Evolutionary conservation across 495 filamentous ascomycete genomes (phyloP), one percentile per base, ranked within the genome.

Genomic region (Aspergillus cavernicola): DNA sequence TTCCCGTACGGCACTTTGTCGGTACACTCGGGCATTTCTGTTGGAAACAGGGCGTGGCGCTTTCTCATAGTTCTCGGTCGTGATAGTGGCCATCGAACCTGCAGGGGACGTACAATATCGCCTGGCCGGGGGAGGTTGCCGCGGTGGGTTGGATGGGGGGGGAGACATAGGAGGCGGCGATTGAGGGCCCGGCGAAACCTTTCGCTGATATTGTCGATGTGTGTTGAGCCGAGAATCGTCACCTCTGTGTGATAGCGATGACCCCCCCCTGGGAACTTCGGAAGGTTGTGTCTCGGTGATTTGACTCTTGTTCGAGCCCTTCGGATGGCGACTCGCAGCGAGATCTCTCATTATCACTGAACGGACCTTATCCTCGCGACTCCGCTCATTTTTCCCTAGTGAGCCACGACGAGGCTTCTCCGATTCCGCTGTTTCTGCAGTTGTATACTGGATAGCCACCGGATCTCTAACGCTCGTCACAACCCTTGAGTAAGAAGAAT

Each of bases 131-230:
- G 49, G 33, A 3, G 46, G 29, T 9, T 63, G 64, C 6, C 51
- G 23, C 13, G 63, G 56, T 16, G 61, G 66, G 33, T 61, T 52
- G 13, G 58, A 57, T n/a, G 61, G 62, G 12, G 66, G 61, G 22
- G 64, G 56, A 18, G 66, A 64, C 32, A 57, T 61, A 11, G 65
- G 66, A 23, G 70, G 66, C 31, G 70, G 63, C 8, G 67, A 67
- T 9, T 61, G 62, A n/a, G 67, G 60, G 9, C 57, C 65, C 6
- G 68, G 63, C 4, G 66, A 62, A 15, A 66, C 45, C 19, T 60
- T 58, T n/a, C 61, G 66, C 20, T 44, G 51, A 9, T 49, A 57
- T 36, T 39, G 41, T 20, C 26, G 35, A 26, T 51, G 29, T 2
- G 29, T 11, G 3, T 19, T 32, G 3, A 16, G 18, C 16, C 9